Evolutionary conservation across 1,139 yeast genomes (phyloP), one percentile per base, ranked within the genome.

Genomic region (Citeromyces hawaiiensis): DNA sequence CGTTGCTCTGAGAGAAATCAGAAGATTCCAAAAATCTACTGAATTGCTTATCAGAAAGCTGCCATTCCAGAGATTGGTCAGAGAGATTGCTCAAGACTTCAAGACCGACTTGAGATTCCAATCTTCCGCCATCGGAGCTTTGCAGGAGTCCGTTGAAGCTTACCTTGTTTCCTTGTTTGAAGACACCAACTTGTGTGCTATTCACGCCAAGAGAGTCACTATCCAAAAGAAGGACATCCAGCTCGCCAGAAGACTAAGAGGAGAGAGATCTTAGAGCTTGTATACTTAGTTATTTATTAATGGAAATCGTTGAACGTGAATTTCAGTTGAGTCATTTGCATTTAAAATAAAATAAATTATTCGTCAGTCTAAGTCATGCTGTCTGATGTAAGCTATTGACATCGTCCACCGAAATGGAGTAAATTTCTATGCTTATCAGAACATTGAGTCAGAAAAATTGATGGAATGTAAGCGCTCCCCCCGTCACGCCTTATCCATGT

Each of bases 211-310:
- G 88, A 85, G 97, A 77, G 96, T 88, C 60, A 88, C 97, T 53
- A 88, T 88, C 68, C 96, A 88, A 75, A 91, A 88, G 94, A 88
- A 88, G 81, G 97, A 88, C 68, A 87, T 88, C 67, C 95, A 87
- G 70, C 82, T 88, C 64, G 97, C 97, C 54, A 87, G 97, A 78
- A 91, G 97, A 81, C 82, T 88, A 66, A 87, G 97, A 75, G 97
- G 97, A 66, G 97, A 81, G 72, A 80, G 91, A 77, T 72, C 85
- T 55, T 78, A 72, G 57, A 16, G 35, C 35, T 37, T 30, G 32
- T 37, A 30, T 30, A 37, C 39, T 30, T 19, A 16, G 25, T 25
- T 15, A 27, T 27, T 29, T 19, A 18, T 23, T 27, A 27, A 29
- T 18, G 18, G 14, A 15, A 17, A 29, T 19, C 17, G 13, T 27